Conservation (phyloP, 2,329 filamentous ascomycete genomes). For the Apiospora phragmitis region DNA sequence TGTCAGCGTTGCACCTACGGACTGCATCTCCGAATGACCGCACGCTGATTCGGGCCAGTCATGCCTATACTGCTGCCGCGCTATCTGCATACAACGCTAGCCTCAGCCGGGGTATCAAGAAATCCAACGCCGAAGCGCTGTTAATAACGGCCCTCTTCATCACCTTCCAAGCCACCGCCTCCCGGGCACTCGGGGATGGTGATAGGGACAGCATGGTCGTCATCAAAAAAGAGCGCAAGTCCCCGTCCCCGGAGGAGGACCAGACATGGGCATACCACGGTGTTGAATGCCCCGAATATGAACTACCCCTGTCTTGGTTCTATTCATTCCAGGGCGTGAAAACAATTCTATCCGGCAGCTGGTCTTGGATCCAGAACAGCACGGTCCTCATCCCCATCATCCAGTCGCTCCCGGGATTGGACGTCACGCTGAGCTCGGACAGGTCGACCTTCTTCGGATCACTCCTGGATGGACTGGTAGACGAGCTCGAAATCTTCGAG, state of each 20-base stretch:
- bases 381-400: conserved; percentile 60
- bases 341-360: conserved; percentile 62
- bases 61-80: conserved; percentile 65
- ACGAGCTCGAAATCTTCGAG: conserved; percentile 46
- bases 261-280: conserved; percentile 18
- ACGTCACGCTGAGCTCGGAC: conserved; percentile 56
- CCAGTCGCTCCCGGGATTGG: conserved; percentile 61
- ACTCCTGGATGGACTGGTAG: conserved; percentile 57
- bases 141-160: conserved; percentile 65
- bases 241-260: neutral
- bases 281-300: conserved; percentile 46
- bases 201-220: conserved; percentile 39
- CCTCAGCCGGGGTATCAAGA: conserved; percentile 56
- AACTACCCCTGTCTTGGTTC: conserved; percentile 63
- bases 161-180: conserved; percentile 65
- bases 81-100: conserved; percentile 60
- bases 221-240: neutral
- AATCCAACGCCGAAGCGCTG: conserved; percentile 60
- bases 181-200: conserved; percentile 61
- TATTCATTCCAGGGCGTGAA: conserved; percentile 69
- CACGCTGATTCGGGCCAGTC: conserved; percentile 59
- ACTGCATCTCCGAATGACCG: conserved; percentile 57
- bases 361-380: conserved; percentile 63
- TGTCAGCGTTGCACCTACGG: conserved; percentile 63
- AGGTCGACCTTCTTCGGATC: conserved; percentile 61